Conservation (phyloP, 208 protist genomes). For the Leishmania major region DNA sequence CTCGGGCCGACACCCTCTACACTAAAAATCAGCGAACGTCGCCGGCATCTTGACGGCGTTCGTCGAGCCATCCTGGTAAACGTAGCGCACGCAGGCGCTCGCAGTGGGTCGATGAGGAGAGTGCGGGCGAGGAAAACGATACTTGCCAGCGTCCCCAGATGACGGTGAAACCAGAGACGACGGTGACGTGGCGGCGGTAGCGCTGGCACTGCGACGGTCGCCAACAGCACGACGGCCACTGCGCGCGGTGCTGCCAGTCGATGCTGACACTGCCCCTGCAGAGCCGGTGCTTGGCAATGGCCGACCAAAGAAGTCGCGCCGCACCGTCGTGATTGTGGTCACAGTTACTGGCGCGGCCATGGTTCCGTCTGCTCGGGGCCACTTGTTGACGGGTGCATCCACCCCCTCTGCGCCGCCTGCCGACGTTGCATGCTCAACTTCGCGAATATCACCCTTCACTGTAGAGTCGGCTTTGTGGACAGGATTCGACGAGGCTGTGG, state of each 20-base stretch:
- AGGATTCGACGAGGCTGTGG: not conserved
- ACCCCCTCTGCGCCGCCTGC: not conserved
- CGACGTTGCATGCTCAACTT: not conserved
- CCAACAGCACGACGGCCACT: not conserved
- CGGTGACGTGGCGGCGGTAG: not conserved
- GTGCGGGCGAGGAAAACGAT: constrained; percentile 10
- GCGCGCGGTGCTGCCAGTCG: not conserved
- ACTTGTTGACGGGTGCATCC: not conserved
- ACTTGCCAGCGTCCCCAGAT: not conserved
- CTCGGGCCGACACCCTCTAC: not conserved
- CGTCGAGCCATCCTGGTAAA: constrained; percentile 80
- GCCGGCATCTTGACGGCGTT: constrained; percentile 86
- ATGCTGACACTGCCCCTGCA: not conserved
- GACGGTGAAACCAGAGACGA: constrained; percentile 3
- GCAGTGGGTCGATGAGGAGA: not conserved
- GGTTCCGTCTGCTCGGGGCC: not conserved
- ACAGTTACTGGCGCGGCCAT: not conserved
- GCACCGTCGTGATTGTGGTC: constrained; percentile 8
- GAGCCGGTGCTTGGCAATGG: constrained; percentile 26
- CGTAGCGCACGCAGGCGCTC: constrained; percentile 41
- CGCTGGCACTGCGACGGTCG: not conserved
- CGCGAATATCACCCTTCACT: not conserved
- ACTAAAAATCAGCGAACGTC: constrained; percentile 64
- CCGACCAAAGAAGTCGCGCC: constrained; percentile 78
- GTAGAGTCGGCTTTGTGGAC: not conserved